Percentiles rank a stretch among this genome's conserved stretches.
Evolutionary conservation across 768 basidiomycete genomes (phyloP).

Genomic region (Thelephora aurantiotincta): DNA sequence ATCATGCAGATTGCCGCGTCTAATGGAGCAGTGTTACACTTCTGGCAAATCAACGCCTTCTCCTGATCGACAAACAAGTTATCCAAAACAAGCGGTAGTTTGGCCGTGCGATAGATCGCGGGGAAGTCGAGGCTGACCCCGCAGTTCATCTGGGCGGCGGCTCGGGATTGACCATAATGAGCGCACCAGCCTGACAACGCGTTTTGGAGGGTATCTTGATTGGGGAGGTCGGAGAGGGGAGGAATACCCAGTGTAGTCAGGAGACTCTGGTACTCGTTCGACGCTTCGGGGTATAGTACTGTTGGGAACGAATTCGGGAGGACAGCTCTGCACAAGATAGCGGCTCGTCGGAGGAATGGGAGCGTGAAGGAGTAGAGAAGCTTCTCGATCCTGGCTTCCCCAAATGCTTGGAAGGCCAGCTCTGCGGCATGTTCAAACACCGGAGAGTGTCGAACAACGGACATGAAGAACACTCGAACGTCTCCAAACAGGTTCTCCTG

Average conservation of each 20-base stretch:
- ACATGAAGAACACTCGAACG: constrained; percentile 82
- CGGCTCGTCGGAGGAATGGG: constrained; percentile 80
- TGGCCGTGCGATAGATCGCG: constrained; percentile 65
- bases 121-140: constrained; percentile 77
- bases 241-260: constrained; percentile 68
- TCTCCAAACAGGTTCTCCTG: constrained; percentile 73
- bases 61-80: constrained; percentile 66
- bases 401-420: constrained; percentile 64
- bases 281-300: constrained; percentile 26
- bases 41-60: constrained; percentile 56
- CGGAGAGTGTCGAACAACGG: constrained; percentile 78
- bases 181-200: constrained; percentile 85
- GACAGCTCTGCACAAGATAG: constrained; percentile 71
- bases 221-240: constrained; percentile 60
- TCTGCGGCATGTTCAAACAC: constrained; percentile 79
- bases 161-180: constrained; percentile 74
- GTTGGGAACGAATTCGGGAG: constrained; percentile 50
- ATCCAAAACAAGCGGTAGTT: constrained; percentile 73
- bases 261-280: constrained; percentile 69
- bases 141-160: constrained; percentile 65
- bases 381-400: constrained; percentile 76
- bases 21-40: constrained; percentile 65
- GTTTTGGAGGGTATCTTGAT: constrained; percentile 79
- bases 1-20: constrained; percentile 88
- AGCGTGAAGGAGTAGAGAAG: constrained; percentile 79